Base-by-base conservation (phyloP, 1,284 basidiomycete species). In the Ceratorhiza oryzae-sativae region DNA sequence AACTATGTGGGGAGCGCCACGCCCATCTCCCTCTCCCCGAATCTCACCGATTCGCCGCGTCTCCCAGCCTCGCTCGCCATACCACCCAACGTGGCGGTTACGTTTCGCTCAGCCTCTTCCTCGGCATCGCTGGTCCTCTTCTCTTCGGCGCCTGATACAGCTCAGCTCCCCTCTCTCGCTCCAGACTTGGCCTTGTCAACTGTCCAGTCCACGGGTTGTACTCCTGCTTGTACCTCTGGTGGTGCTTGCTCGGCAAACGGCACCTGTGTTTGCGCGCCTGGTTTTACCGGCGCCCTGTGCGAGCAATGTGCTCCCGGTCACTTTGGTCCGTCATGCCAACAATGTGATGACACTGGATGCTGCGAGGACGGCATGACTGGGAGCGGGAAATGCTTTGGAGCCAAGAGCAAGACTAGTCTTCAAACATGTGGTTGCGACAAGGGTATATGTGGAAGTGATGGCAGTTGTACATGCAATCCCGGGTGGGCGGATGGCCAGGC, bases 281-380 rank as follows among this genome's bases (percentile, higher is more conserved):
- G 91, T 0, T 94, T 93, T 78, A 87, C 84, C 2, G 93, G 92
- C 1, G 79, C 87, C 2, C 88, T 89, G 0, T 94, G 93, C 80
- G 91, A 94, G 78, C 83, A 87, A 0, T 94, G 92, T 76, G 83
- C 86, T 1, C 71, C 83, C 13, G 90, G 90, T 1, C 89, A 89
- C 79, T 94, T 91, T 77, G 92, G 92, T 0, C 82, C 87, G 0
- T 81, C 79, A 0, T 94, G 92, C 77, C 80, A 86, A 72, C 36
- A 76, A 39, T 71, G 72, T 1, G 79, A 81, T 1, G 86, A 85
- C 9, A 75, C 81, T 0, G 42, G 42, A 45, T 81, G 84, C 15
- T 94, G 93, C 77, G 90, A 93, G 75, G 87, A 91, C 32, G 92
- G 92, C 6, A 88, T 91, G 49, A 85, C 87, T 0, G 92, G 93